Evolutionary conservation across 495 filamentous ascomycete species (phyloP).

Genomic region (Viridothelium virens): DNA sequence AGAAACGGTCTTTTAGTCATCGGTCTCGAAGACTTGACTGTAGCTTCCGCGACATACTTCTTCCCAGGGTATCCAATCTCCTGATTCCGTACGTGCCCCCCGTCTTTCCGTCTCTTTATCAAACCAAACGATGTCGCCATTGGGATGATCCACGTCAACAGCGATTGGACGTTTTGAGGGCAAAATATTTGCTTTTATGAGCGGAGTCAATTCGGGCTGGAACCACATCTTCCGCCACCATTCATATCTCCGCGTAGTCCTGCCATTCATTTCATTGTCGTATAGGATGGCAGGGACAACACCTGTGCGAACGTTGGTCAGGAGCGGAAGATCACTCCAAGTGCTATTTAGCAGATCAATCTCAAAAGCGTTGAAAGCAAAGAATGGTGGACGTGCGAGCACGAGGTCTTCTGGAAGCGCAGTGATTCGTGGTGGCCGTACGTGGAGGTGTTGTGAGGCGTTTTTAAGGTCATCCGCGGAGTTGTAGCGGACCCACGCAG

Average conservation of each 20-base stretch:
- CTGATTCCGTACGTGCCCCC: not conserved
- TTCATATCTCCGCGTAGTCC: slow-evolving; percentile 35
- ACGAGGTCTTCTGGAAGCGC: slow-evolving; percentile 1
- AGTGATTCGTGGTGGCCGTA: not conserved
- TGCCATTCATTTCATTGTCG: slow-evolving; percentile 37
- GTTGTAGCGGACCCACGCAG: slow-evolving; percentile 13
- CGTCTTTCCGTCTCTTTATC: not conserved
- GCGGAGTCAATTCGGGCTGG: slow-evolving; percentile 44
- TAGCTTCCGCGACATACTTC: not conserved
- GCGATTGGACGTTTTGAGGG: not conserved
- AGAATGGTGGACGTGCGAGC: slow-evolving; percentile 3
- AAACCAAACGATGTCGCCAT: not conserved
- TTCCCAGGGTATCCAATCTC: not conserved
- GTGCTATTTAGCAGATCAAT: not conserved
- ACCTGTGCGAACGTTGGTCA: slow-evolving; percentile 47
- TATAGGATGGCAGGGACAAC: slow-evolving; percentile 46
- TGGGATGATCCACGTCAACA: not conserved
- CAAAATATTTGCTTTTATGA: slow-evolving; percentile 45
- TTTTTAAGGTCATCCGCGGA: not conserved
- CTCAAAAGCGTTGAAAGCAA: not conserved
- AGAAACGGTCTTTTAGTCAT: not conserved
- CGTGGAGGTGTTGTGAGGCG: not conserved
- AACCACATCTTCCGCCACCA: slow-evolving; percentile 54
- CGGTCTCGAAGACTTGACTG: not conserved
- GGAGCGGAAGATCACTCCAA: slow-evolving; percentile 46